A percentile compares a stretch with the other conserved stretches of the same genome.
These are phyloP conservation scores for Oryza australiensis DNA, from an alignment of 176 grass and related monocot genomes.

Conservation along the genomic window DNA sequence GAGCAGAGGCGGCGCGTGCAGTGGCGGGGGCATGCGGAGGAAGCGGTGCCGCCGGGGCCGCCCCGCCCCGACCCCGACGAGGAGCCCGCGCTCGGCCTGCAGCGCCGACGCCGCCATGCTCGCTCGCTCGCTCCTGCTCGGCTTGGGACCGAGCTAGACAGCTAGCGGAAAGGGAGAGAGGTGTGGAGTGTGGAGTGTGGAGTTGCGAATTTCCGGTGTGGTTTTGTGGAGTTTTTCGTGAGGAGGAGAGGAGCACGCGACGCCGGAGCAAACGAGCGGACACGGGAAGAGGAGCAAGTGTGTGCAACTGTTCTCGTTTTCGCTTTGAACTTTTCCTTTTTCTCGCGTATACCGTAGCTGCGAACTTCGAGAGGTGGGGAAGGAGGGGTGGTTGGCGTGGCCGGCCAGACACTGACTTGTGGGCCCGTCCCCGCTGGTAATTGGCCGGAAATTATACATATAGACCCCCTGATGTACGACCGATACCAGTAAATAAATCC, in stretches of 20 bases:
- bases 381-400: constrained; percentile 18
- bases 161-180: neutral
- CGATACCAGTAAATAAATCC: too few species aligned
- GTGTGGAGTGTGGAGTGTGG: neutral
- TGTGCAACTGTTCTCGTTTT: neutral
- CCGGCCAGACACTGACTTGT: neutral
- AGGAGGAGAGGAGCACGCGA: constrained; percentile 11
- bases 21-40: constrained; percentile 49
- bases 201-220: neutral
- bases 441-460: too few species aligned
- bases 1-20: neutral
- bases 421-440: neutral
- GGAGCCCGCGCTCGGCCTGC: constrained; percentile 21
- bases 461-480: too few species aligned
- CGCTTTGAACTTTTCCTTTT: neutral
- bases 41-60: neutral
- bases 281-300: constrained; percentile 24
- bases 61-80: neutral
- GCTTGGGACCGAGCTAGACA: neutral
- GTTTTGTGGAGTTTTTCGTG: neutral
- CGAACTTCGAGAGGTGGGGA: neutral
- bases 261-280: constrained; percentile 31
- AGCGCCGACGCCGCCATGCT: constrained; percentile 48
- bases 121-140: neutral
- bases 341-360: too few species aligned